Conservation (phyloP, 2,329 filamentous ascomycete species). For the Cladosporium halotolerans region DNA sequence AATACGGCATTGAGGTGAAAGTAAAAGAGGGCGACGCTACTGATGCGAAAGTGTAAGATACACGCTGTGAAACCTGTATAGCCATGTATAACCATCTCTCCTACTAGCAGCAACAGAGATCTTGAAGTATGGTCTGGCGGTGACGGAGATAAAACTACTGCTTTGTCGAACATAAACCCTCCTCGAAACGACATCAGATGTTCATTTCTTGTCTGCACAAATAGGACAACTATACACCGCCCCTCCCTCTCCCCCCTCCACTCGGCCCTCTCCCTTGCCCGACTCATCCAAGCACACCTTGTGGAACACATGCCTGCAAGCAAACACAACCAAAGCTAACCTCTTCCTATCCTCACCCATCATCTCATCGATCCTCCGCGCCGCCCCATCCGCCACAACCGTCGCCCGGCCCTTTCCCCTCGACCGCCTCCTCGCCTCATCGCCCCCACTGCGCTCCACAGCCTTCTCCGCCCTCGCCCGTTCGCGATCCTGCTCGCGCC, state of each 20-base stretch:
- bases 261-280: constrained; percentile 17
- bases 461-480: constrained; percentile 36
- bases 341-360: constrained; percentile 37
- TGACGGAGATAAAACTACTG: too few species aligned
- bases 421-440: constrained; percentile 31
- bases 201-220: constrained; percentile 19
- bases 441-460: constrained; percentile 31
- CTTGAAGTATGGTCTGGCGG: too few species aligned
- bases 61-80: background rate
- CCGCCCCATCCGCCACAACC: constrained; percentile 32
- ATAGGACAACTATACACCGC: constrained; percentile 29
- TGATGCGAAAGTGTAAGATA: background rate
- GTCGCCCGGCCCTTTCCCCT: constrained; percentile 52
- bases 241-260: constrained; percentile 3
- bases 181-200: too few species aligned
- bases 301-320: constrained; percentile 67
- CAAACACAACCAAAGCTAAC: constrained; percentile 56
- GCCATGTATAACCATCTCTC: background rate
- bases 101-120: background rate
- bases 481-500: constrained; percentile 43
- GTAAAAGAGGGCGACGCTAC: constrained; percentile 15
- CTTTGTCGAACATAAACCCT: too few species aligned
- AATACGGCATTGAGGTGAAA: constrained; percentile 20
- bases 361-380: constrained; percentile 20
- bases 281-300: constrained; percentile 56